phyloP scores from a whole-genome alignment of 2,329 filamentous ascomycete genomes.

The Sporothrix humicola region DNA sequence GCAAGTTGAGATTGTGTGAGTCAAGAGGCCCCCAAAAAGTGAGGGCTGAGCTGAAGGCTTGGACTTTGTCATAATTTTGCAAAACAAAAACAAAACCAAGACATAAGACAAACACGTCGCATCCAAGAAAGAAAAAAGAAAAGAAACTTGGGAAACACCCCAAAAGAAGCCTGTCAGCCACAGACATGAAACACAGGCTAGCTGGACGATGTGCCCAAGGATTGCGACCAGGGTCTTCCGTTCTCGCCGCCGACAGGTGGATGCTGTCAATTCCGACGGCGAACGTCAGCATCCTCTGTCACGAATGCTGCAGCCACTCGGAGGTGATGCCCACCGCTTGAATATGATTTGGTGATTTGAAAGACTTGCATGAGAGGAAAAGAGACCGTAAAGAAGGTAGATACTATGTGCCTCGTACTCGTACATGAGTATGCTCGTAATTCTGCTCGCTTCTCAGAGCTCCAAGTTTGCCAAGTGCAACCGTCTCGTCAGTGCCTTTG shows the following conservation, averaged over 20 bases:
- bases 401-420: background rate
- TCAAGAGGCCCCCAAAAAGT: background rate
- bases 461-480: background rate
- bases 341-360: background rate
- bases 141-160: background rate
- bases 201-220: background rate
- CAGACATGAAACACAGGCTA: constrained; percentile 25
- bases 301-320: constrained; percentile 19
- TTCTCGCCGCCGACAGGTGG: background rate
- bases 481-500: background rate
- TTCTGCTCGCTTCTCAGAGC: background rate
- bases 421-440: background rate
- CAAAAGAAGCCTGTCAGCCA: constrained; percentile 7
- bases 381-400: too few relatives aligned
- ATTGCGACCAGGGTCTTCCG: background rate
- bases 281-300: constrained; percentile 17
- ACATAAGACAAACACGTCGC: background rate
- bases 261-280: constrained; percentile 10
- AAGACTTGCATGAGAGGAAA: background rate
- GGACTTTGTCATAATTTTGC: background rate
- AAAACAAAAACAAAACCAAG: background rate
- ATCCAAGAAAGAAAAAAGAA: background rate
- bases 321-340: background rate
- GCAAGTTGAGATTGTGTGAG: background rate
- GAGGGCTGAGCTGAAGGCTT: background rate